Evolutionary conservation across 345 rosid genomes (phyloP).

Genomic region (Eucalyptus victrix): DNA sequence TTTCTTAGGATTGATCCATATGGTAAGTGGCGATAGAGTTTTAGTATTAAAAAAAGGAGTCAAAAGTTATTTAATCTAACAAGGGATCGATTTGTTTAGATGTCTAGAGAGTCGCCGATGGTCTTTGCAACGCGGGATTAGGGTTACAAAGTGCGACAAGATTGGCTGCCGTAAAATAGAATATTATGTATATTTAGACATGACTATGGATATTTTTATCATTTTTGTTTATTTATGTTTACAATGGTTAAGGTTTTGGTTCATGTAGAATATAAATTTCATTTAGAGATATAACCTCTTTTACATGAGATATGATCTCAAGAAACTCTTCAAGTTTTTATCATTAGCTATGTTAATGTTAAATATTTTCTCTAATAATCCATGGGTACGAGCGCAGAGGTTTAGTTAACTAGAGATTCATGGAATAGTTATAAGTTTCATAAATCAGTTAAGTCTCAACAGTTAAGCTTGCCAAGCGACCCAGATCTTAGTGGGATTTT

Average conservation of each 20-base stretch:
- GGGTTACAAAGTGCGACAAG: not conserved
- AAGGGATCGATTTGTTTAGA: not conserved
- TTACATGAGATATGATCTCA: not conserved
- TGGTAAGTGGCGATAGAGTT: not conserved
- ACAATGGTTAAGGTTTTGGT: not conserved
- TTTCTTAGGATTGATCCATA: not conserved
- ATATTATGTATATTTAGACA: not conserved
- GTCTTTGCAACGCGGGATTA: not conserved
- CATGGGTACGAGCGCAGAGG: rapidly evolving
- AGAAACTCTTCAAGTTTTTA: not conserved
- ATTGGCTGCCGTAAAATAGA: not conserved
- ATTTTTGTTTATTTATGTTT: not conserved
- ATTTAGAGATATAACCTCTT: not conserved
- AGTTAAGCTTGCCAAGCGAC: not conserved
- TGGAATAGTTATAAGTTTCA: not conserved
- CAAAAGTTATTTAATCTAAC: not conserved
- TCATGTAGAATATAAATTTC: not conserved
- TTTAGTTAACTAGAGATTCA: not conserved
- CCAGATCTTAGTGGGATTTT: not conserved
- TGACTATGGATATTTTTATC: not conserved
- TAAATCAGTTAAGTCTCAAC: not conserved
- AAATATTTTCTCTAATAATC: not conserved
- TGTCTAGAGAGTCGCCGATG: not conserved
- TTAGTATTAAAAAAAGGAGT: not conserved
- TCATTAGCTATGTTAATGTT: not conserved